phyloP scores from a whole-genome alignment of 164 flowering plant genomes.

The Sedum album region DNA sequence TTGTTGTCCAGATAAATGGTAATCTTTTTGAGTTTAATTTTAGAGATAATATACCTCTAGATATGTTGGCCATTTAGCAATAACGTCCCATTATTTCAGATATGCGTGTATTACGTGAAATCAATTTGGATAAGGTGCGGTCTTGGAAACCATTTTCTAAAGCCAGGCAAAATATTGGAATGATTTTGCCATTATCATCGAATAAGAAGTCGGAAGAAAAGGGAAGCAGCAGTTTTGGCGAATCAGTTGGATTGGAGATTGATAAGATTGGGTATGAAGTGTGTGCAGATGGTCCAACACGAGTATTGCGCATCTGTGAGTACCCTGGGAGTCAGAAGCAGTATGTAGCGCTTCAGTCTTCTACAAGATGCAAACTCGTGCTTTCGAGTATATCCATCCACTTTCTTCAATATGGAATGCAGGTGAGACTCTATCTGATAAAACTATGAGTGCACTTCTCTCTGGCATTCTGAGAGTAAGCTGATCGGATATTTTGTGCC shows the following conservation, averaged over 20 bases:
- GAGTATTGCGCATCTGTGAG: conserved; percentile 70
- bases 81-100: conserved; percentile 23
- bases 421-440: conserved; percentile 34
- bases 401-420: conserved; percentile 49
- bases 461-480: too few relatives aligned
- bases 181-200: conserved; percentile 35
- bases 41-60: background rate
- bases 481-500: too few relatives aligned
- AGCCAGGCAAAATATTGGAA: conserved; percentile 35
- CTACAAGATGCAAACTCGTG: conserved; percentile 49
- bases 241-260: conserved; percentile 25
- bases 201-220: conserved; percentile 27
- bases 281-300: conserved; percentile 76
- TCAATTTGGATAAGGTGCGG: conserved; percentile 78
- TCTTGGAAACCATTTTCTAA: conserved; percentile 73
- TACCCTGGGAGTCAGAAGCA: conserved; percentile 32
- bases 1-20: conserved; percentile 67
- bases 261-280: conserved; percentile 71
- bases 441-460: background rate
- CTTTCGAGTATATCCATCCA: conserved; percentile 42
- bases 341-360: conserved; percentile 23
- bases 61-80: background rate
- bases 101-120: conserved; percentile 50
- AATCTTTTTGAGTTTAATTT: conserved; percentile 5
- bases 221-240: conserved; percentile 21